Base-by-base conservation (phyloP, 495 filamentous ascomycete genomes). In the Achaetomiella virescens region DNA sequence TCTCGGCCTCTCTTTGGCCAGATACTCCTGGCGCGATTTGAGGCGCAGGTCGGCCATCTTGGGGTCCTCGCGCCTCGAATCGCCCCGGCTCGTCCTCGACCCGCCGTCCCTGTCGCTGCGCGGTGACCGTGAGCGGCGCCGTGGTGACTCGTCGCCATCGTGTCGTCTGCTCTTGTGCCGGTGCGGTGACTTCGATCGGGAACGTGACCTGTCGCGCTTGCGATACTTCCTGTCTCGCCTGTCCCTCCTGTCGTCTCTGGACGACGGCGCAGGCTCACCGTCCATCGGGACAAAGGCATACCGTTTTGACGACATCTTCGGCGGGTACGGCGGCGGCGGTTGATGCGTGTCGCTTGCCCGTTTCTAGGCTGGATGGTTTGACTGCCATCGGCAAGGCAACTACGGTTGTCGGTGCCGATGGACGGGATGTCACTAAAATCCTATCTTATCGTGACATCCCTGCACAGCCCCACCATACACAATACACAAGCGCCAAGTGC, bases 1-100 rank as follows among this genome's bases (percentile, higher is more conserved):
- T 81, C 74, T 97, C 90, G 0, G 85, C 77, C 66, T 97, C 91
- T 36, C 93, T 75, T 97, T 98, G 72, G 89, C 88, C 25, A 98
- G 75, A 66, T 98, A 98, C 60, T 93, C 87, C 65, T 97, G 91
- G 45, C 93, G 82, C 7, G 90, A 95, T 29, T 89, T 78, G 62
- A 93, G 75, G 12, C 93, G 77, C 8, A 96, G 70, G 61, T 91
- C 89, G 10, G 83, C 81, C 72, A 93, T 83, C 8, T 83, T 84
- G 14, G 68, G 65, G 42, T 69, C 66, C n/a, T 64, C 68, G 37
- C 57, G 58, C 29, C 56, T 49, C 0, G 54, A 51, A 4, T 66
- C 58, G 40, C 5, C 33, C 1, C 24, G 31, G 14, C 3, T 51
- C 24, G 50, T 41, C 48, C 29, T 61, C 15, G 58, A 54, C 14